Percentiles rank a stretch among this genome's conserved stretches.
phyloP scores from a whole-genome alignment of 116 monocot species.

The Dioscorea cayenensis region DNA sequence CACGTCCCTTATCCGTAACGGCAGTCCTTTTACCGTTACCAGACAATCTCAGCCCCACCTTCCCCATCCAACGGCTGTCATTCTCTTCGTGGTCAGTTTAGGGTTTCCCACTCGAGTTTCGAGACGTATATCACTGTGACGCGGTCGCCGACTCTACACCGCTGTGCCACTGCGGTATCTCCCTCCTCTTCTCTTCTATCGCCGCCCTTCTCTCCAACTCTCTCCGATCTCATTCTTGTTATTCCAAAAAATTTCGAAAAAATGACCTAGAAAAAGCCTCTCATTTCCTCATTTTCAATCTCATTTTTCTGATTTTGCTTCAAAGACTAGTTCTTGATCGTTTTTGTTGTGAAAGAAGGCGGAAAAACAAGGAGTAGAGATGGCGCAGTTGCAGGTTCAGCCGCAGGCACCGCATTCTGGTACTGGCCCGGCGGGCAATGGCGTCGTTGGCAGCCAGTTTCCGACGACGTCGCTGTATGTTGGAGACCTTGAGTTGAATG shows the following conservation, averaged over 20 bases:
- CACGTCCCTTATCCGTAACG: too few species aligned
- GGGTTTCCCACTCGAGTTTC: too few species aligned
- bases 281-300: neutral
- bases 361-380: neutral
- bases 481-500: constrained; percentile 31
- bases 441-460: neutral
- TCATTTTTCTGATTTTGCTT: neutral
- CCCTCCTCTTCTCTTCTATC: constrained; percentile 21
- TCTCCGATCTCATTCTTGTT: neutral
- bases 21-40: too few species aligned
- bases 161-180: constrained; percentile 18
- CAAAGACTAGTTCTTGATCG: neutral
- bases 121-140: too few species aligned
- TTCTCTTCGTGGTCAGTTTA: too few species aligned
- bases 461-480: constrained; percentile 36
- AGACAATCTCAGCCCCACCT: too few species aligned
- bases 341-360: neutral
- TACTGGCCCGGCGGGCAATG: neutral
- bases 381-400: constrained; percentile 7
- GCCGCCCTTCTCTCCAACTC: neutral
- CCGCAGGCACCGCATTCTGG: too few species aligned
- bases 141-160: too few species aligned
- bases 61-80: too few species aligned
- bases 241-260: constrained; percentile 2
- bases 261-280: neutral